phyloP scores from a whole-genome alignment of 148 eudicot species.

The Arbutus unedo region DNA sequence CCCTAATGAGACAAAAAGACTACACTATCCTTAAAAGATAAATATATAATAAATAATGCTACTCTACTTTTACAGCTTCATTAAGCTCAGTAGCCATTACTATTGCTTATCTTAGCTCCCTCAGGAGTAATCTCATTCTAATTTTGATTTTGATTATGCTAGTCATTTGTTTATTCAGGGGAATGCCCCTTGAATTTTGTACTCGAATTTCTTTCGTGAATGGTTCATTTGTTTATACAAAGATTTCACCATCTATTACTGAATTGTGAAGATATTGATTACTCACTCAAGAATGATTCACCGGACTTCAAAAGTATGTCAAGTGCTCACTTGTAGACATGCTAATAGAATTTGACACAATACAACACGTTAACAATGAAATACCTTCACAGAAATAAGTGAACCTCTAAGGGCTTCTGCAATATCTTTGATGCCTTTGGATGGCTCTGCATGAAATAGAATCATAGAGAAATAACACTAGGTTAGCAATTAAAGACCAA shows the following conservation, averaged over 20 bases:
- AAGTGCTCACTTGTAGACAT: not conserved
- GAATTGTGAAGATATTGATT: not conserved
- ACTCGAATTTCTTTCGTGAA: too few species aligned
- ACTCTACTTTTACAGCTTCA: too few species aligned
- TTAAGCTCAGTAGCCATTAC: too few species aligned
- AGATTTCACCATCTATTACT: not conserved
- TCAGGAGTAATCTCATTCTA: too few species aligned
- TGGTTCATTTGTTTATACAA: too few species aligned
- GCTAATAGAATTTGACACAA: not conserved
- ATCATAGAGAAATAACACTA: conserved; percentile 14
- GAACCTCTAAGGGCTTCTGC: conserved; percentile 75
- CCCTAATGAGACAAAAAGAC: too few species aligned
- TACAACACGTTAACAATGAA: not conserved
- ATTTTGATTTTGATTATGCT: too few species aligned
- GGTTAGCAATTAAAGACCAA: conserved; percentile 6
- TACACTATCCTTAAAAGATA: too few species aligned
- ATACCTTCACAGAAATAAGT: conserved; percentile 71
- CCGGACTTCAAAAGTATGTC: not conserved
- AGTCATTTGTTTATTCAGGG: too few species aligned
- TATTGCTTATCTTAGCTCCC: too few species aligned
- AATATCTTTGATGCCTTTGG: conserved; percentile 65
- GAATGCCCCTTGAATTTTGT: too few species aligned
- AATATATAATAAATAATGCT: too few species aligned
- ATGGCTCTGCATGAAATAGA: conserved; percentile 54
- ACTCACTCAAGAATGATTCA: not conserved